These are phyloP conservation scores for Talaromyces sp. DNA, from an alignment of 2,329 filamentous ascomycete species.

Conservation along the genomic window DNA sequence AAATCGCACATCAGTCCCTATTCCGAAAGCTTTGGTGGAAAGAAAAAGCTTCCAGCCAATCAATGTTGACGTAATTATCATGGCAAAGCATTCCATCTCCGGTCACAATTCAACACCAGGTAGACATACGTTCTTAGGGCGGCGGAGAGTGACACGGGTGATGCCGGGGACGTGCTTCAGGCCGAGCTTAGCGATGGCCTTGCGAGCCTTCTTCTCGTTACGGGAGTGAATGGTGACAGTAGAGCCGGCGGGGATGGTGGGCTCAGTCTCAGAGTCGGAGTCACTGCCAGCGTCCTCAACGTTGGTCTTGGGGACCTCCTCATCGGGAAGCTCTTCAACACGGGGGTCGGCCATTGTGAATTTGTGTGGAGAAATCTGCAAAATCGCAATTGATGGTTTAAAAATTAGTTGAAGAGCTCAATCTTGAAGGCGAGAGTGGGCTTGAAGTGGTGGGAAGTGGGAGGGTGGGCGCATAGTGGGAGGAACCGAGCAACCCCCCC, in stretches of 20 bases:
- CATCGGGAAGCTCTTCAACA: conserved; percentile 93
- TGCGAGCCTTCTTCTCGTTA: conserved; percentile 99
- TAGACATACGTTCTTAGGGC: conserved; percentile 94
- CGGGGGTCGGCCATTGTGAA: conserved; percentile 91
- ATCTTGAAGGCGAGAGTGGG: conserved; percentile 1
- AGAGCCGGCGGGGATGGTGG: conserved; percentile 78
- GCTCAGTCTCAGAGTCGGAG: conserved; percentile 58
- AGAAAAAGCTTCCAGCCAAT: not conserved
- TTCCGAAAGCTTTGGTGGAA: too few species aligned
- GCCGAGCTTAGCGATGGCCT: conserved; percentile 98
- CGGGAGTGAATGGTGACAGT: conserved; percentile 92
- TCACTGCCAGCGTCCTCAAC: conserved; percentile 63
- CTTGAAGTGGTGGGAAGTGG: conserved; percentile 10
- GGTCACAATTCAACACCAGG: not conserved
- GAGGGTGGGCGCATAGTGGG: conserved; percentile 23
- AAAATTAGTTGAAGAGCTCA: conserved; percentile 1
- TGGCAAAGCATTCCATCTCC: not conserved
- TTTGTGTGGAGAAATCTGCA: conserved; percentile 24
- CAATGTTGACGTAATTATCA: not conserved
- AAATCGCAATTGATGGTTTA: conserved; percentile 7
- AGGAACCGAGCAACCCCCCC: conserved; percentile 17
- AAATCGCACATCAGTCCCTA: not conserved
- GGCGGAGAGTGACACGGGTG: conserved; percentile 94
- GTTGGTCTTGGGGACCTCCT: conserved; percentile 82
- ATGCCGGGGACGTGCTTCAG: conserved; percentile 96